phyloP scores from a whole-genome alignment of 164 flowering plant species.

The Piper betle region DNA sequence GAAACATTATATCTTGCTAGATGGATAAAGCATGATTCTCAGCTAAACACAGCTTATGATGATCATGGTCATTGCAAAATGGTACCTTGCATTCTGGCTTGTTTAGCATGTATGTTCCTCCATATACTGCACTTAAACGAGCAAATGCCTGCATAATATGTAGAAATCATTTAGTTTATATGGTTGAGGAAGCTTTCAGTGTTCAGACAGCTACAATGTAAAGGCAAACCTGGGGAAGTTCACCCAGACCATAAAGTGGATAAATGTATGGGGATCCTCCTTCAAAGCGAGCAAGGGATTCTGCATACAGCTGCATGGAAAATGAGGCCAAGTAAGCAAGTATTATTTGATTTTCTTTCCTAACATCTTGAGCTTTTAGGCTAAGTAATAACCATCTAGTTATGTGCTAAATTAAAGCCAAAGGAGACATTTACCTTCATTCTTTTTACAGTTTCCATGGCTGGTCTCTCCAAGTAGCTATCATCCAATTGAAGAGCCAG shows the following conservation, averaged over 20 bases:
- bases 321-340: not conserved
- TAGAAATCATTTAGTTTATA: slow-evolving; percentile 5
- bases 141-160: slow-evolving; percentile 65
- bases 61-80: not conserved
- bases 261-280: slow-evolving; percentile 95
- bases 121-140: slow-evolving; percentile 94
- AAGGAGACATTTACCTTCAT: slow-evolving; percentile 47
- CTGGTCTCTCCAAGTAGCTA: slow-evolving; percentile 73
- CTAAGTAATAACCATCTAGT: no score
- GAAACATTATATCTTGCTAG: no score
- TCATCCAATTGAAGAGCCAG: slow-evolving; percentile 77
- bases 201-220: not conserved
- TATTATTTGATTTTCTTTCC: not conserved
- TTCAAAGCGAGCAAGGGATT: slow-evolving; percentile 87
- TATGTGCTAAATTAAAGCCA: not conserved
- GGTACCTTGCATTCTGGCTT: slow-evolving; percentile 88
- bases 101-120: slow-evolving; percentile 99
- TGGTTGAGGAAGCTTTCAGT: not conserved
- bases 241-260: slow-evolving; percentile 89
- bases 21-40: no score
- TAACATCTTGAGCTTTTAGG: not conserved
- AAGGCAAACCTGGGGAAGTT: slow-evolving; percentile 73
- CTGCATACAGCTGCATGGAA: slow-evolving; percentile 66
- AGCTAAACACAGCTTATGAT: no score
- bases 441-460: slow-evolving; percentile 66